A percentile compares a stretch with the other conserved stretches of the same genome.
Evolutionary conservation across 2,329 filamentous ascomycete genomes (phyloP).

Genomic region (Hirsutella rhossiliensis): DNA sequence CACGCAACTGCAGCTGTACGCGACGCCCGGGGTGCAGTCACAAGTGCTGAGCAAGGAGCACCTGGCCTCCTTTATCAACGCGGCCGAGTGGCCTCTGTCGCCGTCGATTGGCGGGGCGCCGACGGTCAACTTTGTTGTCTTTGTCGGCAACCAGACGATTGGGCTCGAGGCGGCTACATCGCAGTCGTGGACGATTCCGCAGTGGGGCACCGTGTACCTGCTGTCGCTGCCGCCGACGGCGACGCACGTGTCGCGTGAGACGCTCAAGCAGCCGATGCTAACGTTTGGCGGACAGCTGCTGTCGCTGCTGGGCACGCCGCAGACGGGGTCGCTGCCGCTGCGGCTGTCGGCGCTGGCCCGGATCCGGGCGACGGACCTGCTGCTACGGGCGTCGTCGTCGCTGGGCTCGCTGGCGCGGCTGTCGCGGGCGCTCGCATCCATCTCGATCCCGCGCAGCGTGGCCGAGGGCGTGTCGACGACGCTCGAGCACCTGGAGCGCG

Average conservation of each 20-base stretch:
- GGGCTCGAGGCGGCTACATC: conserved; percentile 34
- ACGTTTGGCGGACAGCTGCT: conserved; percentile 87
- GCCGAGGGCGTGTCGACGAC: conserved; percentile 75
- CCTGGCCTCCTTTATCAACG: conserved; percentile 89
- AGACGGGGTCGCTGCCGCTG: conserved; percentile 71
- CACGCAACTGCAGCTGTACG: conserved; percentile 91
- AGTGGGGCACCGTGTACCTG: conserved; percentile 71
- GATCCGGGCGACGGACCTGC: conserved; percentile 73
- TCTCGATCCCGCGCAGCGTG: conserved; percentile 80
- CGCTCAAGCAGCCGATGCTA: conserved; percentile 68
- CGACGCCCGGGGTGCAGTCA: conserved; percentile 51
- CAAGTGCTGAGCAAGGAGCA: conserved; percentile 70
- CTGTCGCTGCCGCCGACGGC: conserved; percentile 35
- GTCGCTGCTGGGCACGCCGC: conserved; percentile 74
- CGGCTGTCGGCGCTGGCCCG: conserved; percentile 74
- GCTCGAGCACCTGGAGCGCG: conserved; percentile 62
- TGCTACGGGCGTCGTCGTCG: conserved; percentile 84
- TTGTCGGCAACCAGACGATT: conserved; percentile 70
- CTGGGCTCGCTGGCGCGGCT: conserved; percentile 86
- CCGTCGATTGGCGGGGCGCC: conserved; percentile 88
- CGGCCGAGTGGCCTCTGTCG: conserved; percentile 92
- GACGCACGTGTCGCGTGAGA: conserved; percentile 45
- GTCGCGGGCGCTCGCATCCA: conserved; percentile 71
- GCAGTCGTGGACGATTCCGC: conserved; percentile 79
- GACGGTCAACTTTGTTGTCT: conserved; percentile 92